phyloP scores from a whole-genome alignment of 108 stramenopile species.

The Hondaea fermentalgiana region DNA sequence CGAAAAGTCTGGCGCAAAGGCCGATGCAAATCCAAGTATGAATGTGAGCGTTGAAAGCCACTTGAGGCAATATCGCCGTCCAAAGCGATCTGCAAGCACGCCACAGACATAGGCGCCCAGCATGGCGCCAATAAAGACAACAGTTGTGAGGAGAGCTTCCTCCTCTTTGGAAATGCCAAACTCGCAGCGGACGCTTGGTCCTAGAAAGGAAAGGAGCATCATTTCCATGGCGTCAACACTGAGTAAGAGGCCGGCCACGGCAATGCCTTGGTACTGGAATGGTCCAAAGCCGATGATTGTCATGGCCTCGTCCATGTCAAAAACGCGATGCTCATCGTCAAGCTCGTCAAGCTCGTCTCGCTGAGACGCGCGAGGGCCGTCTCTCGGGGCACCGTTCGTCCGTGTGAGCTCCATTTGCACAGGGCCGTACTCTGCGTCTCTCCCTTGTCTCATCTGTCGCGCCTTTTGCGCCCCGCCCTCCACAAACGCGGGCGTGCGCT shows the following conservation, averaged over 20 bases:
- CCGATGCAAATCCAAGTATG: background rate
- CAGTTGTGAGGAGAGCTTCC: slow-evolving; percentile 19
- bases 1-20: background rate
- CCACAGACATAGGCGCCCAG: slow-evolving; percentile 13
- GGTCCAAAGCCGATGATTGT: background rate
- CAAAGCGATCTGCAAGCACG: background rate
- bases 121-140: slow-evolving; percentile 19
- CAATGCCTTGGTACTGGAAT: background rate
- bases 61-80: background rate
- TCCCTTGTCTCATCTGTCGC: too few relatives aligned
- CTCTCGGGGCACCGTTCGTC: too few relatives aligned
- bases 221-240: slow-evolving; percentile 19
- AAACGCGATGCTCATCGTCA: too few relatives aligned
- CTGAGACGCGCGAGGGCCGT: too few relatives aligned
- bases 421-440: too few relatives aligned
- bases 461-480: too few relatives aligned
- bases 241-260: background rate
- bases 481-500: too few relatives aligned
- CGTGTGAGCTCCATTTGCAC: too few relatives aligned
- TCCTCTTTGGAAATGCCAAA: background rate
- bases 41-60: background rate
- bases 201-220: slow-evolving; percentile 23
- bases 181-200: background rate
- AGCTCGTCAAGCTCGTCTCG: too few relatives aligned
- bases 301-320: background rate